A percentile compares a stretch with the other conserved stretches of the same genome.
These are phyloP conservation scores for Tetradesmus lagerheimii DNA, from an alignment of 139 green algal genomes.

Conservation along the genomic window DNA sequence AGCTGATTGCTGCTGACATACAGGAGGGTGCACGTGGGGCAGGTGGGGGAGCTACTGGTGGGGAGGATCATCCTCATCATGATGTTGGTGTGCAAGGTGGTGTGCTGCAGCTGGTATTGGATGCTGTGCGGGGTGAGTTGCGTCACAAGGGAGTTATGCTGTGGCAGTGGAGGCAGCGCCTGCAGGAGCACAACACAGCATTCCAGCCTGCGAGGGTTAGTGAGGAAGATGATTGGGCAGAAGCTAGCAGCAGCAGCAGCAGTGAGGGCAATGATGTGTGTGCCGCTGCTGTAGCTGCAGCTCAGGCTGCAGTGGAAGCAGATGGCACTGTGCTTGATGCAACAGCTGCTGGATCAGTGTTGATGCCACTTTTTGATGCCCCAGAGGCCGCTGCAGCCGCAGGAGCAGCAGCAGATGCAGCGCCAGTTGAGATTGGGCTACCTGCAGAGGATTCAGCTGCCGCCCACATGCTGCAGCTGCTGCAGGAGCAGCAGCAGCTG, in stretches of 20 bases:
- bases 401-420: background rate
- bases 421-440: too few relatives aligned
- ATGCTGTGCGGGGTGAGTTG: background rate
- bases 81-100: background rate
- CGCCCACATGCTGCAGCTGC: background rate
- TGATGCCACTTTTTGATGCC: too few relatives aligned
- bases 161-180: background rate
- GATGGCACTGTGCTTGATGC: too few relatives aligned
- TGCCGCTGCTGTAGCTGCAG: background rate
- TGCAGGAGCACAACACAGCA: background rate
- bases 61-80: too few relatives aligned
- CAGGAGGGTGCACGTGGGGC: too few relatives aligned
- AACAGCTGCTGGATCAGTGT: too few relatives aligned
- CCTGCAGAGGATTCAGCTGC: too few relatives aligned
- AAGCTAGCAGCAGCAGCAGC: background rate
- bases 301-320: too few relatives aligned
- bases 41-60: too few relatives aligned
- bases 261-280: background rate
- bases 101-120: background rate
- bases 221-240: background rate
- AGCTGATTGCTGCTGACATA: too few relatives aligned
- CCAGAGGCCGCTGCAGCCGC: too few relatives aligned
- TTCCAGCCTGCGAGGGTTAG: background rate
- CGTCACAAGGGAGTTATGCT: background rate
- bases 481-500: background rate